A percentile compares a stretch with the other conserved stretches of the same genome.
These are phyloP conservation scores for Davidsoniella eucalypti DNA, from an alignment of 2,329 filamentous ascomycete species.

Conservation along the genomic window DNA sequence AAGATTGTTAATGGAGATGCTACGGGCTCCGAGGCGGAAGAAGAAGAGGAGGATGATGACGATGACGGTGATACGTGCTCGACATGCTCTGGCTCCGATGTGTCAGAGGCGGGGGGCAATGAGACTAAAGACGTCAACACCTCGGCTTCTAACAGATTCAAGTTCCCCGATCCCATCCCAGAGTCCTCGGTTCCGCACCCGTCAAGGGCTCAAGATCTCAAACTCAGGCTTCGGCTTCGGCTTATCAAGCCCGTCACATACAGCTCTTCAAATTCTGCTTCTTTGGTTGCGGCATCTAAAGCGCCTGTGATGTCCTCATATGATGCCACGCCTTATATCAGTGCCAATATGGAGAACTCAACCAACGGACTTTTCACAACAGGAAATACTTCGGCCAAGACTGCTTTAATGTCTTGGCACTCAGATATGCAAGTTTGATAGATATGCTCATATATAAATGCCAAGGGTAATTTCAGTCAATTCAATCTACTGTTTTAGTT, in stretches of 20 bases:
- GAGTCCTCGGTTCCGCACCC: too few relatives aligned
- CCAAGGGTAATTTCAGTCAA: background rate
- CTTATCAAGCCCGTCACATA: too few relatives aligned
- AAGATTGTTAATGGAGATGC: conserved; percentile 22
- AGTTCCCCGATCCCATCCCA: background rate
- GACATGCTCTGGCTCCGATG: too few relatives aligned
- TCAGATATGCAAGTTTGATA: background rate
- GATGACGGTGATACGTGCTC: background rate
- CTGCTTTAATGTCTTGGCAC: background rate
- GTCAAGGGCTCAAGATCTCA: too few relatives aligned
- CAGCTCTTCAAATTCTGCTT: background rate
- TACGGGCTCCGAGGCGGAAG: background rate
- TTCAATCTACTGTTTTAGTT: background rate
- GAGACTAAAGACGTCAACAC: too few relatives aligned
- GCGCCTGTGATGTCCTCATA: background rate
- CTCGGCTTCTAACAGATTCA: background rate
- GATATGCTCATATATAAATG: background rate
- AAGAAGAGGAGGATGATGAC: conserved; percentile 12
- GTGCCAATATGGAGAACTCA: too few relatives aligned
- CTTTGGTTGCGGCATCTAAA: background rate
- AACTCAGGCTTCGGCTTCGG: too few relatives aligned
- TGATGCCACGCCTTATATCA: background rate
- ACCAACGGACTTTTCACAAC: too few relatives aligned
- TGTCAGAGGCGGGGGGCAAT: too few relatives aligned
- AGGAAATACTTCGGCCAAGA: background rate